These are phyloP conservation scores for Evernia prunastri DNA, from an alignment of 495 filamentous ascomycete species.

Conservation along the genomic window DNA sequence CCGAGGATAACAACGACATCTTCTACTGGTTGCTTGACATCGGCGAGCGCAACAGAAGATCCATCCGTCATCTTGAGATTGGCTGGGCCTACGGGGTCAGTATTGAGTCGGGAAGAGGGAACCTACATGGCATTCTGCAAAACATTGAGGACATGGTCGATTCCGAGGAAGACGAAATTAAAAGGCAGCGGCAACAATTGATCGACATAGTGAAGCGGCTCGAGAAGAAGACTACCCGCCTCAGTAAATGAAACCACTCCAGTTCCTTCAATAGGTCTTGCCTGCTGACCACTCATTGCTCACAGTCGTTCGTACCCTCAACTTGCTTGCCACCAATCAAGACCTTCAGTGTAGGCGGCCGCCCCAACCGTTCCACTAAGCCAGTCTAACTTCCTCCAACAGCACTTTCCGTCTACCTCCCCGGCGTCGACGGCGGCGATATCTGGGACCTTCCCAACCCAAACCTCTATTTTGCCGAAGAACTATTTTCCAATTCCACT, in stretches of 20 bases:
- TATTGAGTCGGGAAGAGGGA: constrained; percentile 5
- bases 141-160: constrained; percentile 12
- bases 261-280: not conserved
- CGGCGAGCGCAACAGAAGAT: constrained; percentile 11
- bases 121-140: constrained; percentile 9
- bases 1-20: constrained; percentile 21
- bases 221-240: constrained; percentile 8
- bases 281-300: not conserved
- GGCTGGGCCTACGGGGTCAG: constrained; percentile 17
- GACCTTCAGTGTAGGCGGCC: not conserved
- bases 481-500: constrained; percentile 13
- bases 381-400: not conserved
- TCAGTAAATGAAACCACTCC: not conserved
- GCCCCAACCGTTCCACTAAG: not conserved
- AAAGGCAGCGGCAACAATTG: constrained; percentile 10
- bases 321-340: not conserved
- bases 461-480: constrained; percentile 14
- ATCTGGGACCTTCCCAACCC: constrained; percentile 13
- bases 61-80: constrained; percentile 14
- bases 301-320: not conserved
- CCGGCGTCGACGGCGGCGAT: constrained; percentile 12
- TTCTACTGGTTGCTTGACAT: constrained; percentile 21
- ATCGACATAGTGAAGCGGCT: constrained; percentile 5
- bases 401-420: constrained; percentile 11
- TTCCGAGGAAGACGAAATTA: constrained; percentile 1